Percentiles rank a stretch among this genome's conserved stretches.
phyloP scores from a whole-genome alignment of 495 filamentous ascomycete species.

The Aspergillus egyptiacus region DNA sequence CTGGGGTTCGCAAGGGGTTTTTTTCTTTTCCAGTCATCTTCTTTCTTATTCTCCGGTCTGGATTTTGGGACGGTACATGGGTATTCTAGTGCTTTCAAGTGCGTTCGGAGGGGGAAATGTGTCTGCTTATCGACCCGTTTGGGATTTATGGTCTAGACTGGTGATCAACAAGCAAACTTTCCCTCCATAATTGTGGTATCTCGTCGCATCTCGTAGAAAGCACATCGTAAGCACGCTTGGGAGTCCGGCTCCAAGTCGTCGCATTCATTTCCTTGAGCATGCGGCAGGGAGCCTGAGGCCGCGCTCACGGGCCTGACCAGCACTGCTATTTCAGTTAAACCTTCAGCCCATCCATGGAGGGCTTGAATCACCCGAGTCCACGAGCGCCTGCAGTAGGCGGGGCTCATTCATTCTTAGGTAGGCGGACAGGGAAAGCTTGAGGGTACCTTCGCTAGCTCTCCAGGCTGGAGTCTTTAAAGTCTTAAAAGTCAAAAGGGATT shows the following conservation, averaged over 20 bases:
- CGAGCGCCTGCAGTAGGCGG: too few species aligned
- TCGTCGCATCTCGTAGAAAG: too few species aligned
- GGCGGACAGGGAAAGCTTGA: too few species aligned
- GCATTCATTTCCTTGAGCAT: neutral
- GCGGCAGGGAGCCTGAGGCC: neutral
- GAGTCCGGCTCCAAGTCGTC: too few species aligned
- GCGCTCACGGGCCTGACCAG: neutral
- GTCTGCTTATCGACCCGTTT: neutral
- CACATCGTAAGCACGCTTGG: neutral
- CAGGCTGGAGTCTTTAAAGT: too few species aligned
- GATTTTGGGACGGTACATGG: neutral
- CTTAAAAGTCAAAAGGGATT: too few species aligned
- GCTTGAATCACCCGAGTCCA: too few species aligned
- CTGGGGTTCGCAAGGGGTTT: constrained; percentile 27
- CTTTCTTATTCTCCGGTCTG: constrained; percentile 9
- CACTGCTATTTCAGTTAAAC: too few species aligned
- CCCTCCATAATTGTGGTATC: too few species aligned
- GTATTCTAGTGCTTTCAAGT: neutral
- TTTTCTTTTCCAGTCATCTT: constrained; percentile 21
- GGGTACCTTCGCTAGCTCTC: too few species aligned
- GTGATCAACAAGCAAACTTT: constrained; percentile 1
- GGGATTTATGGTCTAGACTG: neutral
- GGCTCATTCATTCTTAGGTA: too few species aligned
- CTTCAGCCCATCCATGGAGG: neutral
- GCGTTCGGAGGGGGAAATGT: neutral